Percentiles rank a stretch among this genome's conserved stretches.
Conservation (phyloP, 345 rosid genomes). For the Crucihimalaya himalaica region DNA sequence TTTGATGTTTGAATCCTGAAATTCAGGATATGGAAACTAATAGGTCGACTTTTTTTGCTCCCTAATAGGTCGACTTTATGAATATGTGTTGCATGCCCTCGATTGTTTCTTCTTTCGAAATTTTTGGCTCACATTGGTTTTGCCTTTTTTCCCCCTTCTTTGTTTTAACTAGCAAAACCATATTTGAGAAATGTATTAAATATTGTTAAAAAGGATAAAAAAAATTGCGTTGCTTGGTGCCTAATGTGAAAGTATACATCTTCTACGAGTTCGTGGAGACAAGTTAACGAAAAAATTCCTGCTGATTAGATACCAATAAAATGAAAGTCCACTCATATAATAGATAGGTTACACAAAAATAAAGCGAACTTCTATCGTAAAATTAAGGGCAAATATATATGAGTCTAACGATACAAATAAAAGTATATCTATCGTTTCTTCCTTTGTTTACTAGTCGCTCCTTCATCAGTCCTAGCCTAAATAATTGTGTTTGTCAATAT, state of each 20-base stretch:
- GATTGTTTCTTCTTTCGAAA: background rate
- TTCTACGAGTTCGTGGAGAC: conserved; percentile 40
- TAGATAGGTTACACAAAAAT: conserved; percentile 3
- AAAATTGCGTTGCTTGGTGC: conserved; percentile 16
- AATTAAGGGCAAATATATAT: background rate
- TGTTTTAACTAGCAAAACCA: background rate
- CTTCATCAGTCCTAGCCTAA: conserved; percentile 21
- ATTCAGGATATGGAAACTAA: conserved; percentile 13
- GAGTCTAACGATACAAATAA: background rate
- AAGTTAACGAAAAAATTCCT: conserved; percentile 25
- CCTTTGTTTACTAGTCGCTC: conserved; percentile 14
- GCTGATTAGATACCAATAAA: conserved; percentile 43
- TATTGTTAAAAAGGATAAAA: background rate
- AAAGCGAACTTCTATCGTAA: conserved; percentile 2
- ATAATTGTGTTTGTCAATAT: conserved; percentile 30
- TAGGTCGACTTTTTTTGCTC: background rate
- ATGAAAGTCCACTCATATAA: conserved; percentile 30
- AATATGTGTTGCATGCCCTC: conserved; percentile 22
- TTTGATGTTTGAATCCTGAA: conserved; percentile 30
- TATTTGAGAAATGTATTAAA: conserved; percentile 1
- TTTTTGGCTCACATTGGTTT: background rate
- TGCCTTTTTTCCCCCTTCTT: background rate
- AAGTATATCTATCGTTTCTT: conserved; percentile 1
- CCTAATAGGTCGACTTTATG: background rate
- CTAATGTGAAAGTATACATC: conserved; percentile 25